These are phyloP conservation scores for Alternaria viburni DNA, from an alignment of 2,329 filamentous ascomycete species.

Conservation along the genomic window DNA sequence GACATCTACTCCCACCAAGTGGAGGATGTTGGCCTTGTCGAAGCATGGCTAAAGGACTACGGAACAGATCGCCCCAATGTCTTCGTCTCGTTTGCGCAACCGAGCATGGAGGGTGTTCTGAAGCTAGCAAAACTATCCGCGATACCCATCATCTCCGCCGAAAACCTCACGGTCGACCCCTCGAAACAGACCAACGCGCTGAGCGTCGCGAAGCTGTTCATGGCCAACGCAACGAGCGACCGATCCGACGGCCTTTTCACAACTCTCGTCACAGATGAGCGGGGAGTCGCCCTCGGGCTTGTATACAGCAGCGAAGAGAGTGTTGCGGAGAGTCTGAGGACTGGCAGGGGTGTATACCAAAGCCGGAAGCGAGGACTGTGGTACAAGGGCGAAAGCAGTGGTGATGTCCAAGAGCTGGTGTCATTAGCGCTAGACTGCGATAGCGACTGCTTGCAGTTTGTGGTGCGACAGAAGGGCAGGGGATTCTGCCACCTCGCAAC, in stretches of 20 bases:
- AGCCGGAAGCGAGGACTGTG: slow-evolving; percentile 94
- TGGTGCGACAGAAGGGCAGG: slow-evolving; percentile 85
- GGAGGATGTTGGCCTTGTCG: slow-evolving; percentile 51
- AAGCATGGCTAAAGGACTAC: slow-evolving; percentile 57
- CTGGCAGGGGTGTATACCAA: slow-evolving; percentile 87
- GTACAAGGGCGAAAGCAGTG: slow-evolving; percentile 95
- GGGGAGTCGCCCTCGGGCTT: slow-evolving; percentile 81
- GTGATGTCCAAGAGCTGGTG: slow-evolving; percentile 89
- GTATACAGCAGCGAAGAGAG: slow-evolving; percentile 96
- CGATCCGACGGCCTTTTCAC: slow-evolving; percentile 82
- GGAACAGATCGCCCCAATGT: slow-evolving; percentile 57
- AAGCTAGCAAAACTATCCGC: slow-evolving; percentile 53
- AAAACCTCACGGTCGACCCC: slow-evolving; percentile 68
- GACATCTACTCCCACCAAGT: slow-evolving; percentile 55
- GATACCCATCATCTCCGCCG: slow-evolving; percentile 77
- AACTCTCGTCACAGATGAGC: slow-evolving; percentile 89
- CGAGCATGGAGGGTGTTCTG: slow-evolving; percentile 50
- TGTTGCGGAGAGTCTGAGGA: slow-evolving; percentile 82
- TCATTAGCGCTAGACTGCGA: slow-evolving; percentile 90
- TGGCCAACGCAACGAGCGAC: slow-evolving; percentile 79
- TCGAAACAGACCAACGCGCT: slow-evolving; percentile 66
- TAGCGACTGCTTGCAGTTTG: slow-evolving; percentile 87
- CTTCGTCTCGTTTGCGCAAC: slow-evolving; percentile 57
- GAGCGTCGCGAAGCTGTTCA: slow-evolving; percentile 73
- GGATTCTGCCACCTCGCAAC: slow-evolving; percentile 94